Conservation (phyloP, 306 rosid genomes). For the Acacia melanoxylon region DNA sequence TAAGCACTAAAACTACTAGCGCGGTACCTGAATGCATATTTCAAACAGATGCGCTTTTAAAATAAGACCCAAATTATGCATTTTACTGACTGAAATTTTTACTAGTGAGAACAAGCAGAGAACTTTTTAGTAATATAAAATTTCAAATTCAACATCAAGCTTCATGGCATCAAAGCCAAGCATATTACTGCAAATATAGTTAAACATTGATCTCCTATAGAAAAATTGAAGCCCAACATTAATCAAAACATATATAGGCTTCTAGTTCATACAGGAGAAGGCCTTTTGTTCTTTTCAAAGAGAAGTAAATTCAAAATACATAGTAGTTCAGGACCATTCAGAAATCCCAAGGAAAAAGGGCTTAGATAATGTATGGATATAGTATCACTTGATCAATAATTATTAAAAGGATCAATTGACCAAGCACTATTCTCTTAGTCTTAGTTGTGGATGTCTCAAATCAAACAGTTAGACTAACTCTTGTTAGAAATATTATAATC, state of each 20-base stretch:
- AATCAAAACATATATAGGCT: neutral
- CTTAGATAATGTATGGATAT: neutral
- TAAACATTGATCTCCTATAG: neutral
- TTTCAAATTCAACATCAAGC: neutral
- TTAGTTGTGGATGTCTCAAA: neutral
- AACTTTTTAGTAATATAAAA: neutral
- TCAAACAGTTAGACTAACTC: constrained; percentile 3
- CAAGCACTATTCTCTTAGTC: neutral
- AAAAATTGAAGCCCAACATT: neutral
- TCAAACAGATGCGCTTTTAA: neutral
- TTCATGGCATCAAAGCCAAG: neutral
- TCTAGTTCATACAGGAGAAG: neutral
- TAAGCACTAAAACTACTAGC: neutral
- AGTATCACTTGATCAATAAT: neutral
- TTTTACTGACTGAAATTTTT: neutral
- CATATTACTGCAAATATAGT: neutral
- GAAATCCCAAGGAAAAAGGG: constrained; percentile 5
- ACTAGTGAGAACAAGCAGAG: neutral
- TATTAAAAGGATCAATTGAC: neutral
- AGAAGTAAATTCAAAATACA: constrained; percentile 5
- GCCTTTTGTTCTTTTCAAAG: neutral
- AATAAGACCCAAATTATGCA: neutral
- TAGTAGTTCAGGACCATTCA: constrained; percentile 10
- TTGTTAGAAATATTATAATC: neutral
- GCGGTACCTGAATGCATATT: constrained; percentile 9